Evolutionary conservation across 2,329 filamentous ascomycete species (phyloP).

Genomic region (Penicillium sp.): DNA sequence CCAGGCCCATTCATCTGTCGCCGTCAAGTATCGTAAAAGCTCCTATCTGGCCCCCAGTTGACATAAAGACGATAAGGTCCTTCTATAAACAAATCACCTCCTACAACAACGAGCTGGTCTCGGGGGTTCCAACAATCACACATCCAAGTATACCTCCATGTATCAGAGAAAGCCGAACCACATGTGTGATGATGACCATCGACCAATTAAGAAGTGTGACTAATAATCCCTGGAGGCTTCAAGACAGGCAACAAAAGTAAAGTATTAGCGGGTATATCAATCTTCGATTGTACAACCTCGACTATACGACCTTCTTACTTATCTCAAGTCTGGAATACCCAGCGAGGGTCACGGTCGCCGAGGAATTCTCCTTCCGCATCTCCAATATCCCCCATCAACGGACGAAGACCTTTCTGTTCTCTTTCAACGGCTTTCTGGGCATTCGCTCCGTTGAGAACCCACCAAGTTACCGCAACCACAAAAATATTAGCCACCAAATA

Average conservation of each 20-base stretch:
- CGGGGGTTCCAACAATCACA: too few relatives aligned
- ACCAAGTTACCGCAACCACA: conserved; percentile 58
- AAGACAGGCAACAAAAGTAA: neutral
- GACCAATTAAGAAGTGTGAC: too few relatives aligned
- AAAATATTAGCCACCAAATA: conserved; percentile 64
- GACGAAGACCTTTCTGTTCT: conserved; percentile 42
- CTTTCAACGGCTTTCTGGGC: conserved; percentile 52
- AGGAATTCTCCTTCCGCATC: conserved; percentile 57
- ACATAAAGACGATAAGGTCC: neutral
- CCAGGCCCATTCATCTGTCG: too few relatives aligned
- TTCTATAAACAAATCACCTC: neutral
- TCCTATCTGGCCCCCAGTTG: too few relatives aligned
- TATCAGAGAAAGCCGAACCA: too few relatives aligned
- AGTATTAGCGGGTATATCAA: neutral
- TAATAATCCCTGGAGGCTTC: too few relatives aligned
- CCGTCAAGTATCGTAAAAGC: too few relatives aligned
- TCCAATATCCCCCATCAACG: conserved; percentile 50
- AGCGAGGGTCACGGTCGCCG: conserved; percentile 66
- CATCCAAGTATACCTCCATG: too few relatives aligned
- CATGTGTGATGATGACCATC: too few relatives aligned
- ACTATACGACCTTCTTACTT: neutral
- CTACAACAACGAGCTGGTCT: too few relatives aligned
- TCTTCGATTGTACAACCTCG: neutral
- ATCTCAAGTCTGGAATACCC: conserved; percentile 64
- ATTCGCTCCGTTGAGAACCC: conserved; percentile 63